A percentile compares a stretch with the other conserved stretches of the same genome.
These are phyloP conservation scores for Henckelia pumila DNA, from an alignment of 257 asterid species.

Conservation along the genomic window DNA sequence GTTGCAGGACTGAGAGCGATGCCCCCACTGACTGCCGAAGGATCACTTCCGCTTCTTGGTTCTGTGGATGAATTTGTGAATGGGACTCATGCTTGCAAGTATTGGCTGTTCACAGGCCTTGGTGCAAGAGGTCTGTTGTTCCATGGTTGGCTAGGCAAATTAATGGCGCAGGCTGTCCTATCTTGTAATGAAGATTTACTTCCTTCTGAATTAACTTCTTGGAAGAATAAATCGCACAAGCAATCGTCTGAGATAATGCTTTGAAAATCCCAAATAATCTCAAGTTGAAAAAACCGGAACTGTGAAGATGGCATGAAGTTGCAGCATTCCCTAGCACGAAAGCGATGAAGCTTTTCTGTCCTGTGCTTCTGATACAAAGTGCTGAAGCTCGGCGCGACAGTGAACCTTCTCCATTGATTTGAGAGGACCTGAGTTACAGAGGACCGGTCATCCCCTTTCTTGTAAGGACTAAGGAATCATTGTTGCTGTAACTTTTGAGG, in stretches of 20 bases:
- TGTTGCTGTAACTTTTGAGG: not conserved
- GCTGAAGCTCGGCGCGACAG: not conserved
- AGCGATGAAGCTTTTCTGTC: not conserved
- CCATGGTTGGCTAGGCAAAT: conserved; percentile 91
- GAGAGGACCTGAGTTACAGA: not conserved
- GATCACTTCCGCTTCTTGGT: conserved; percentile 85
- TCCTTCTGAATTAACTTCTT: conserved; percentile 62
- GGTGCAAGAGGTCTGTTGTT: conserved; percentile 88
- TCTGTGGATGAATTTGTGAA: conserved; percentile 53
- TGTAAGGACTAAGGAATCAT: not conserved
- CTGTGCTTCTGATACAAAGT: not conserved
- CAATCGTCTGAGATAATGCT: not conserved
- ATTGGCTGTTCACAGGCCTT: conserved; percentile 88
- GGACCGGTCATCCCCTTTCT: not conserved
- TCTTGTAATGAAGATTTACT: conserved; percentile 56
- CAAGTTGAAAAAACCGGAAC: not conserved
- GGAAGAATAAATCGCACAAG: conserved; percentile 49
- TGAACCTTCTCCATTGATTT: not conserved
- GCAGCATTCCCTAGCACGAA: not conserved
- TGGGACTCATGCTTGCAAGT: conserved; percentile 41
- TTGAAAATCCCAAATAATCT: not conserved
- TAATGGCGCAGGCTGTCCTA: conserved; percentile 61
- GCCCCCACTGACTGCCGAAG: conserved; percentile 76
- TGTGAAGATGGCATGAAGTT: not conserved
- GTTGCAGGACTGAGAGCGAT: conserved; percentile 86